Evolutionary conservation across 352 stramenopile genomes (phyloP), one percentile per base, ranked within the genome.

Genomic region (Phytophthora aleatoria): DNA sequence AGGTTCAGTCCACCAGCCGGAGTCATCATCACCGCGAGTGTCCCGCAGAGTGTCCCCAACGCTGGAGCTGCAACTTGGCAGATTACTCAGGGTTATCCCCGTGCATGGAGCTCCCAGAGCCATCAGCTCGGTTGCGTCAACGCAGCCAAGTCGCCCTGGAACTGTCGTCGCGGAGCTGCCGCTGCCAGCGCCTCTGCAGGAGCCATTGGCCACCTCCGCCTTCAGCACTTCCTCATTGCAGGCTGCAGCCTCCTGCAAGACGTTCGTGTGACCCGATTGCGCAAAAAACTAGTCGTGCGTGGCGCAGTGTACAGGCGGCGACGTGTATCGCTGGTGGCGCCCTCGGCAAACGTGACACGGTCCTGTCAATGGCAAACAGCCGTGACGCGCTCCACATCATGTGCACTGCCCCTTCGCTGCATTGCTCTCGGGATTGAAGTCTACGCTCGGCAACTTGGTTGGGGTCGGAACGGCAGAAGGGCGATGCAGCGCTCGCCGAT

Each of bases 361-460:
- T 45, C 58, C 49, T 52, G 58, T 60, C 58, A 49, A 60, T 60
- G 49, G 24, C 33, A 65, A 65, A 49, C 31, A 53, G 27, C 35
- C 55, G 39, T 65, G 62, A 70, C 62, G 62, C 62, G 27, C 62
- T 61, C 62, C 41, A 64, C 47, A 58, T 68, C 52, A 63, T 52
- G 41, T 53, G 44, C 53, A 31, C 43, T 67, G 53, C 9, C 61
- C 61, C 15, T 53, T 61, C 36, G 52, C 52, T 68, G 60, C 52
- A 68, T 63, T 68, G 38, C 44, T 36, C 13, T 0, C 16, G 24
- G 45, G 52, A 57, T 57, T 20, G 20, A 20, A 13, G 45, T 39
- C 60, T 68, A 36, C 52, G 45, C 20, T 58, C 42, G 54, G 43
- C 43, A 36, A 8, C 20, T 11, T 27, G 15, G 28, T 36, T 15